phyloP scores from a whole-genome alignment of 176 grass and related monocot species.

The Triticum aestivum region DNA sequence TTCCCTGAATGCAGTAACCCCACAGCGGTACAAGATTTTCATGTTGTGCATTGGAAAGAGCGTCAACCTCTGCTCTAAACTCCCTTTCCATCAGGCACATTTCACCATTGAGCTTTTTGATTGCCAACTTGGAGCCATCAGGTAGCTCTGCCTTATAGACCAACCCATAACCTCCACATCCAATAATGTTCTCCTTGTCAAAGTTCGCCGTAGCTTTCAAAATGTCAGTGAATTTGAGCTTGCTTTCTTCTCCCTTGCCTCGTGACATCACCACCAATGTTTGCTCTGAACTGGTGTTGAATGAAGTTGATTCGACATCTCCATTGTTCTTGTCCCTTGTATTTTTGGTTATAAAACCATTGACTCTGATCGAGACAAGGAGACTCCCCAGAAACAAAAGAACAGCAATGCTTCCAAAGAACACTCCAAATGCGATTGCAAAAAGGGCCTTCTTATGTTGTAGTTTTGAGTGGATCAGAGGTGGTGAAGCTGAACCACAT shows the following conservation, averaged over 20 bases:
- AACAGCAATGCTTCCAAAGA: background rate
- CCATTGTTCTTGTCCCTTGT: background rate
- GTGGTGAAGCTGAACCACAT: background rate
- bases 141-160: conserved; percentile 46
- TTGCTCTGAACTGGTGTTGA: background rate
- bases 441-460: background rate
- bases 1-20: conserved; percentile 48
- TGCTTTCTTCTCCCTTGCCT: background rate
- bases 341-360: background rate
- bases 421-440: conserved; percentile 10
- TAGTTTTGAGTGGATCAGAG: background rate
- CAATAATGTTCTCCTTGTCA: conserved; percentile 41
- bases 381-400: conserved; percentile 3
- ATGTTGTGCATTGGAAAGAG: conserved; percentile 41
- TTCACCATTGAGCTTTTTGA: conserved; percentile 43
- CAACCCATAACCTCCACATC: conserved; percentile 49
- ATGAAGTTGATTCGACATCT: background rate
- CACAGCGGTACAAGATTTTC: conserved; percentile 46
- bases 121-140: conserved; percentile 37
- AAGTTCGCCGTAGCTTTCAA: conserved; percentile 46
- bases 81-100: conserved; percentile 42
- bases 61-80: conserved; percentile 45
- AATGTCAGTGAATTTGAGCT: conserved; percentile 29
- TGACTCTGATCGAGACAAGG: background rate
- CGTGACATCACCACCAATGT: background rate